Conservation (phyloP, 139 green algal species). For the Yamagishiella unicocca region DNA sequence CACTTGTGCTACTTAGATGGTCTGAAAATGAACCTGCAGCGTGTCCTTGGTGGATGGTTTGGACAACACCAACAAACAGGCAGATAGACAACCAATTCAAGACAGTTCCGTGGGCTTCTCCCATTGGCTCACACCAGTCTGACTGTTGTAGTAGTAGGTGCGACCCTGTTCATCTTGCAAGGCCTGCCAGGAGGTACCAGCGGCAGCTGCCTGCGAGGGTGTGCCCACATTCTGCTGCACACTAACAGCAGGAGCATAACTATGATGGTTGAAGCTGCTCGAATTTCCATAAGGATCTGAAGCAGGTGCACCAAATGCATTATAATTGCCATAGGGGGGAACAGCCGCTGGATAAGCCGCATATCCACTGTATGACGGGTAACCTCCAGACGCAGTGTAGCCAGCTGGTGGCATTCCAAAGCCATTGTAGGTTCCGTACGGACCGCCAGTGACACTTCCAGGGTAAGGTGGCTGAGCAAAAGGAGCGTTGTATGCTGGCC, state of each 20-base stretch:
- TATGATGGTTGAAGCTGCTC: neutral
- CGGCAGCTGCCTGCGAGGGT: neutral
- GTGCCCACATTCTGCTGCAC: neutral
- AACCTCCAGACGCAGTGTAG: neutral
- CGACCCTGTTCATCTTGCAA: conserved; percentile 82
- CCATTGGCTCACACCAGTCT: conserved; percentile 92
- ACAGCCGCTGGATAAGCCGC: conserved; percentile 12
- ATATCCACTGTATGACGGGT: conserved; percentile 30
- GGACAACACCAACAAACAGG: no score
- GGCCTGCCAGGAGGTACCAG: conserved; percentile 69
- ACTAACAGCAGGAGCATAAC: neutral
- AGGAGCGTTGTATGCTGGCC: neutral
- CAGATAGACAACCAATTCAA: no score
- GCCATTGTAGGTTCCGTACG: neutral
- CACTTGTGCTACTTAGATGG: no score
- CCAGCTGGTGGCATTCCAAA: neutral
- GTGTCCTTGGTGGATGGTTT: no score
- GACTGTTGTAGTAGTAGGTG: conserved; percentile 94
- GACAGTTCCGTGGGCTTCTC: conserved; percentile 88
- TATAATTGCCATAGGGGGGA: conserved; percentile 42
- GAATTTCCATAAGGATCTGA: conserved; percentile 26
- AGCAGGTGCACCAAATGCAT: conserved; percentile 34
- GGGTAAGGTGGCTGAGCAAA: neutral
- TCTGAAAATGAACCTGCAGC: no score
- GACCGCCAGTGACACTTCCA: neutral